Conservation (phyloP, 179 eudicot genomes). For the Amaranthus tricolor region DNA sequence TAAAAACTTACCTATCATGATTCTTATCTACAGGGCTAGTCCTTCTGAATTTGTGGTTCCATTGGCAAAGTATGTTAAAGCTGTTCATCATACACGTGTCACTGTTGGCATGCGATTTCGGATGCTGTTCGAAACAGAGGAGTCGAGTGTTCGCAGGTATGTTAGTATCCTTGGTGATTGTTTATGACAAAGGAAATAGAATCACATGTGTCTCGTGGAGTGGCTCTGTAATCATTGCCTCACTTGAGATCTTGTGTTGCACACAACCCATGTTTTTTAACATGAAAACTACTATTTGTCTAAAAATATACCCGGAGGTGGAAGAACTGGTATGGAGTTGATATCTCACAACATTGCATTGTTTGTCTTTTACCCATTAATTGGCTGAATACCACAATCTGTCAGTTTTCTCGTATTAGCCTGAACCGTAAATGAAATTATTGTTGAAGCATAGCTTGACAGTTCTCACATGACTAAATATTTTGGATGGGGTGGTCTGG, state of each 20-base stretch:
- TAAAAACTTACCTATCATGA: neutral
- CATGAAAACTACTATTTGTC: neutral
- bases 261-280: neutral
- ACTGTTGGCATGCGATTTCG: constrained; percentile 82
- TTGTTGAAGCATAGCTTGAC: neutral
- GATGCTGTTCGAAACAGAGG: constrained; percentile 75
- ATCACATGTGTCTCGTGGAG: neutral
- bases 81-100: constrained; percentile 65
- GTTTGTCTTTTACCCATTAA: neutral
- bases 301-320: neutral
- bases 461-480: neutral
- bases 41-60: constrained; percentile 77
- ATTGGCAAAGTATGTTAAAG: constrained; percentile 62
- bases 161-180: constrained; percentile 1
- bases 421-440: neutral
- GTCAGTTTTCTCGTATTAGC: neutral
- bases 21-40: constrained; percentile 49
- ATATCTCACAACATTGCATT: neutral
- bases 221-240: neutral
- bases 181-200: neutral
- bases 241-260: neutral
- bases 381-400: neutral
- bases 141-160: constrained; percentile 69
- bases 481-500: neutral
- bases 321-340: neutral